Base-by-base conservation (phyloP, 2,329 filamentous ascomycete species). In the Eutypella sp. region DNA sequence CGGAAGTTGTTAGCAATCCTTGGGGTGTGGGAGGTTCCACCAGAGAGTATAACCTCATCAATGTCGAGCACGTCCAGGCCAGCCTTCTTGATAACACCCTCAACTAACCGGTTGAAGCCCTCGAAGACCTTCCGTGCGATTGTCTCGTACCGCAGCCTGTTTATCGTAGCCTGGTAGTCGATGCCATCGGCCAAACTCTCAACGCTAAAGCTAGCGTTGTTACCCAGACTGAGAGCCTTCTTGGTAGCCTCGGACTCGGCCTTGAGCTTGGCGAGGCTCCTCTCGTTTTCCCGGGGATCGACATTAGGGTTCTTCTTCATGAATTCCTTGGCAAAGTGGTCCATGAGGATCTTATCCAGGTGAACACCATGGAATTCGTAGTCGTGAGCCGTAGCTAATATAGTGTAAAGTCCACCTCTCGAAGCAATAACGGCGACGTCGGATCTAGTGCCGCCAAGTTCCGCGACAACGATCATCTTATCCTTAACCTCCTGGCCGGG, bases 321-420 rank as follows among this genome's bases (percentile, higher is more conserved):
- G 73, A 99, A 99, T 71, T 99, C 93, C 78, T 99, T 99, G 58
- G 92, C 87, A 59, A 97, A 96, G 76, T 96, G 85, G 66, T 99
- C 92, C 66, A 96, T 87, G 48, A 99, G 78, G 41, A 92, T 86
- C 66, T 93, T 81, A 73, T 99, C 93, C 47, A 99, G 78, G 55
- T 90, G 84, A 29, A 82, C 78, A 62, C 93, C 93, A 46, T 88
- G 84, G 57, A 92, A 87, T 63, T 97, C 91, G 71, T 95, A 96
- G 75, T 99, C 93, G 73, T 97, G 93, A 24, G 86, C 82, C 11
- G 92, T 95, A 18, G 93, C 90, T 47, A 99, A 78, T 59, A 96
- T 84, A 49, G 89, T 96, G 78, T 97, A 97, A 75, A 97, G 92
- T 64, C 93, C 93, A 52, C 90, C 90, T 67, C 92, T 83, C 61